Base-by-base conservation (phyloP, 352 stramenopile genomes). In the Saprolegnia diclina region DNA sequence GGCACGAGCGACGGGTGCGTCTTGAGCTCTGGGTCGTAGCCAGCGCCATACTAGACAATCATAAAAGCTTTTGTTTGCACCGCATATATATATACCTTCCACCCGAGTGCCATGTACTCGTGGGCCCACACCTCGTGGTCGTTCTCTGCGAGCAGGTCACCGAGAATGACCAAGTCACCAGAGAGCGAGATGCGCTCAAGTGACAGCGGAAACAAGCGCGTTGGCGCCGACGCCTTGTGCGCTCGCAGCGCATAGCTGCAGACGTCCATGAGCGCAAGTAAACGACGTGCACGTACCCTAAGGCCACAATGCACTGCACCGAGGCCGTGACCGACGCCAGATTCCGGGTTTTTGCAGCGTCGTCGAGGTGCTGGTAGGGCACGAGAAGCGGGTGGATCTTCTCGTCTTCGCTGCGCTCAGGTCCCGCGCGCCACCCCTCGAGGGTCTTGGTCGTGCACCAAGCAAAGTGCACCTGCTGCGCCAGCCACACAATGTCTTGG, bases 71-170 rank as follows among this genome's bases (percentile, higher is more conserved):
- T 42, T 11, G 10, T n/a, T 1, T 18, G 10, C 54, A 0, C 13
- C 21, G n/a, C n/a, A n/a, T n/a, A n/a, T n/a, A n/a, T n/a, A n/a
- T n/a, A n/a, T n/a, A 67, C 67, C 4, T 35, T 62, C 83, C 83
- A 91, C 0, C 79, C 79, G 11, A 67, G 76, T 5, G 73, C 21
- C 19, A 78, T 57, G 67, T 85, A 87, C 5, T 79, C 75, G 0
- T 72, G 64, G 4, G 83, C 81, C 83, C 83, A 91, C 24, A 89
- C 78, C 63, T 89, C 81, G 48, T 91, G 81, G 32, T 81, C 76
- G 69, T 89, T 89, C 66, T 89, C 80, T 14, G 80, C 82, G 0
- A 91, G 73, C 21, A 89, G 50, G 73, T 91, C 83, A 14, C 89
- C 71, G 22, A 91, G 76, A 72, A 91, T 76, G 59, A 89, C 64